A percentile compares a stretch with the other conserved stretches of the same genome.
These are phyloP conservation scores for Diaporthe humulicola DNA, from an alignment of 2,329 filamentous ascomycete species.

Conservation along the genomic window DNA sequence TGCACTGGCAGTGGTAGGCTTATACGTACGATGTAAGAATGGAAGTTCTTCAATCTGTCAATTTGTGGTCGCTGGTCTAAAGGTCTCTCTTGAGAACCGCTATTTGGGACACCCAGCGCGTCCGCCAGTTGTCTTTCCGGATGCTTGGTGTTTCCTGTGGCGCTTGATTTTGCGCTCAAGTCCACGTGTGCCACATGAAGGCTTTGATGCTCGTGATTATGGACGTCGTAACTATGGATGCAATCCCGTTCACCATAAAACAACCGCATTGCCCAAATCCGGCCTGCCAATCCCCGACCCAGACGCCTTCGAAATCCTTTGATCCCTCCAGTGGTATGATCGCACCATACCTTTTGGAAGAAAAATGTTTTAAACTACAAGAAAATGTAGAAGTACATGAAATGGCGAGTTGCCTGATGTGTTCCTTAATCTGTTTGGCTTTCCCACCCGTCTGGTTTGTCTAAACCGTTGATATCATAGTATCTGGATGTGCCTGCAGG, in stretches of 20 bases:
- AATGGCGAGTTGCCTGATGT: not conserved
- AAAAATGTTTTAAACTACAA: constrained; percentile 3
- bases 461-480: constrained; percentile 84
- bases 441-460: constrained; percentile 90
- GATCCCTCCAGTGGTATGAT: constrained; percentile 28
- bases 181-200: not conserved
- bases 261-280: constrained; percentile 27
- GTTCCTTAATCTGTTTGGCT: constrained; percentile 69
- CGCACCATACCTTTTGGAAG: not conserved
- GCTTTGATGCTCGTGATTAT: not conserved
- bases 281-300: constrained; percentile 26
- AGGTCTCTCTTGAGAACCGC: no score
- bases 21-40: not conserved
- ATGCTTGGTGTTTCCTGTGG: not conserved
- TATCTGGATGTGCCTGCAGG: constrained; percentile 82
- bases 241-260: constrained; percentile 29
- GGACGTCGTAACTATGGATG: constrained; percentile 3
- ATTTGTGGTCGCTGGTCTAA: not conserved
- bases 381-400: constrained; percentile 22
- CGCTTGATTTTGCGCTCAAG: not conserved
- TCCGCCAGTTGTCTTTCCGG: not conserved
- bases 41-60: not conserved
- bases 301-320: constrained; percentile 37
- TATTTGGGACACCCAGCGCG: not conserved
- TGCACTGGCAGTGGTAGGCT: not conserved